These are phyloP conservation scores for Hemileccinum rubropunctum DNA, from an alignment of 768 basidiomycete genomes.

Conservation along the genomic window DNA sequence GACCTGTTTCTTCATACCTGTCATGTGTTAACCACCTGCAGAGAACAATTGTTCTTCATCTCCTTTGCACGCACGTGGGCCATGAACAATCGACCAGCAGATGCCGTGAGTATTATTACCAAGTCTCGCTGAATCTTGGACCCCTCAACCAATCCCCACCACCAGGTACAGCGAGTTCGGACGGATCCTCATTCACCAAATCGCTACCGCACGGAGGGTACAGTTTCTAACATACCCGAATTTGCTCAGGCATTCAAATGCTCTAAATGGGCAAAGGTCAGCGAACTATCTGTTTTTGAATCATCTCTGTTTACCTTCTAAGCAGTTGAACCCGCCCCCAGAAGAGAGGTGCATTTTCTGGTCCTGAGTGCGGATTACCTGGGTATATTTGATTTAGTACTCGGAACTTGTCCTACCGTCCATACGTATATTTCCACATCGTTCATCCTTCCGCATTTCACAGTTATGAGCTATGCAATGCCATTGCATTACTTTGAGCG, in stretches of 20 bases:
- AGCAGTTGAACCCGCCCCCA: constrained; percentile 76
- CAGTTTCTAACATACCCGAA: constrained; percentile 81
- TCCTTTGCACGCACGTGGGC: constrained; percentile 90
- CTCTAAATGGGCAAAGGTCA: constrained; percentile 67
- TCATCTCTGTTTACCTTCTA: not conserved
- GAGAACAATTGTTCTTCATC: constrained; percentile 94
- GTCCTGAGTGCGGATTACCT: constrained; percentile 39
- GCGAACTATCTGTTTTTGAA: constrained; percentile 16
- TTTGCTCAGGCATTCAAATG: constrained; percentile 90
- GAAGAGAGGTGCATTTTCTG: constrained; percentile 82
- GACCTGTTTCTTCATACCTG: not conserved
- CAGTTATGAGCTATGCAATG: constrained; percentile 1
- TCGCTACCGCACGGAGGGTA: constrained; percentile 80
- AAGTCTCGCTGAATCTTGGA: not conserved
- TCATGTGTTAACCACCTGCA: constrained; percentile 23
- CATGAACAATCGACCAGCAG: constrained; percentile 71
- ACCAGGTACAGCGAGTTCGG: constrained; percentile 70
- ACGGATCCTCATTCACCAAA: constrained; percentile 89
- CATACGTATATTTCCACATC: constrained; percentile 16
- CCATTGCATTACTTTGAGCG: not conserved
- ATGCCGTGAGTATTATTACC: constrained; percentile 50
- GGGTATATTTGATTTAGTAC: constrained; percentile 5
- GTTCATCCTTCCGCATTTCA: not conserved
- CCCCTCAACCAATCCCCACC: not conserved
- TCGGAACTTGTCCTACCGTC: constrained; percentile 2